phyloP scores from a whole-genome alignment of 176 grass and related monocot genomes.

The Eleusine indica region DNA sequence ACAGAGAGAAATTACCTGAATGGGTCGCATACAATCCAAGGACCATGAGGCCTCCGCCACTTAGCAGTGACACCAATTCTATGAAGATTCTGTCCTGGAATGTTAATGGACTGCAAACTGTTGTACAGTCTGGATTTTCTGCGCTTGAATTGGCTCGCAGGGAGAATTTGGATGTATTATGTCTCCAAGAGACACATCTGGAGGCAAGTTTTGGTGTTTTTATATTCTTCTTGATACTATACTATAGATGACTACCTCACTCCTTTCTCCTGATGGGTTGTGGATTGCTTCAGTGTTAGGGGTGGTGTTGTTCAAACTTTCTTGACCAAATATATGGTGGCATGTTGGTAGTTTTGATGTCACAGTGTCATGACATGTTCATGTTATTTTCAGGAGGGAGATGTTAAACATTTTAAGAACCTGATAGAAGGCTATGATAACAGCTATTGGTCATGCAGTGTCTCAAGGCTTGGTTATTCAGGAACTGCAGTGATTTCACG shows the following conservation, averaged over 20 bases:
- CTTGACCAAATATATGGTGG: background rate
- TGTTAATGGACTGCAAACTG: conserved; percentile 71
- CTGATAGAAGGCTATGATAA: conserved; percentile 37
- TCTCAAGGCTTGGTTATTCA: conserved; percentile 53
- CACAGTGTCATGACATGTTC: background rate
- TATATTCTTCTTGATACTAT: background rate
- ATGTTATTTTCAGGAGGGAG: conserved; percentile 41
- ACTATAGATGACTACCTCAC: background rate
- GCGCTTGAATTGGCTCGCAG: conserved; percentile 52
- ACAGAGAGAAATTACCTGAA: conserved; percentile 56
- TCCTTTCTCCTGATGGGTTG: background rate
- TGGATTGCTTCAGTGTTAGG: background rate
- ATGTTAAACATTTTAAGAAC: conserved; percentile 34
- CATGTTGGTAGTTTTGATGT: background rate
- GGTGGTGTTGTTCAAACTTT: background rate
- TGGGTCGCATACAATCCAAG: conserved; percentile 84
- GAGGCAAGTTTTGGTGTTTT: conserved; percentile 54
- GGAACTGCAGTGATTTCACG: conserved; percentile 51
- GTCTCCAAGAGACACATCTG: conserved; percentile 92
- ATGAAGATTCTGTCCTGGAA: conserved; percentile 91
- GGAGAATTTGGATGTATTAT: conserved; percentile 88
- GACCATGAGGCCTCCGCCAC: conserved; percentile 75
- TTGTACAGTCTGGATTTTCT: conserved; percentile 54
- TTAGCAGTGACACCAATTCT: conserved; percentile 51
- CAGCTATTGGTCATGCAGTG: conserved; percentile 61